A percentile compares a stretch with the other conserved stretches of the same genome.
phyloP scores from a whole-genome alignment of 164 flowering plant species.

The Chloranthus sessilifolius region DNA sequence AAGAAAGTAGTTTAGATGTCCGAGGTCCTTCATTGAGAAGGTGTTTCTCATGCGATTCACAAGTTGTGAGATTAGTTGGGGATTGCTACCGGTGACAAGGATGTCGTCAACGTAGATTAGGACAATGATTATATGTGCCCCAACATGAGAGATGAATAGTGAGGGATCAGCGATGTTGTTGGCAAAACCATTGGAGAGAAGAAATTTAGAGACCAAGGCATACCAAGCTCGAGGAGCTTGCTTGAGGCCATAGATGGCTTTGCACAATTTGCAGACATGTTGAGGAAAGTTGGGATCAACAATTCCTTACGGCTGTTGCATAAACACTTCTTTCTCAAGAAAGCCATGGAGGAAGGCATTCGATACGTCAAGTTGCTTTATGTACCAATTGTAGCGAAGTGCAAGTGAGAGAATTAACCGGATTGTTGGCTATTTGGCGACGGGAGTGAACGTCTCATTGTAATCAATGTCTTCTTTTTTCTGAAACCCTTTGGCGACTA shows the following conservation, averaged over 20 bases:
- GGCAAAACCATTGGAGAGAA: not conserved
- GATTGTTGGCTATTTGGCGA: not conserved
- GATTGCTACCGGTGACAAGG: not conserved
- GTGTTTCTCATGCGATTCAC: not conserved
- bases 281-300: not conserved
- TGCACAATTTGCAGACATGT: not conserved
- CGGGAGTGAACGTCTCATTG: not conserved
- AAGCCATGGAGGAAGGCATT: not conserved
- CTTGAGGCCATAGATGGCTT: not conserved
- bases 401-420: not conserved
- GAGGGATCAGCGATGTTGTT: not conserved
- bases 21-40: not conserved
- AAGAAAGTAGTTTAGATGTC: not conserved
- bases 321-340: not conserved
- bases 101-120: not conserved
- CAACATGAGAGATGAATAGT: not conserved
- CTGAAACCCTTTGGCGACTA: constrained; percentile 1
- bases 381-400: not conserved
- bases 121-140: not conserved
- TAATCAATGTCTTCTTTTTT: not conserved
- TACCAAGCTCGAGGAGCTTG: not conserved
- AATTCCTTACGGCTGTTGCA: not conserved
- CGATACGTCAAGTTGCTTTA: not conserved
- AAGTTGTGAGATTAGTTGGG: not conserved
- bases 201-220: not conserved